Evolutionary conservation across 192 early-diverging fungal genomes (phyloP).

Genomic region (Linnemannia hyalina): DNA sequence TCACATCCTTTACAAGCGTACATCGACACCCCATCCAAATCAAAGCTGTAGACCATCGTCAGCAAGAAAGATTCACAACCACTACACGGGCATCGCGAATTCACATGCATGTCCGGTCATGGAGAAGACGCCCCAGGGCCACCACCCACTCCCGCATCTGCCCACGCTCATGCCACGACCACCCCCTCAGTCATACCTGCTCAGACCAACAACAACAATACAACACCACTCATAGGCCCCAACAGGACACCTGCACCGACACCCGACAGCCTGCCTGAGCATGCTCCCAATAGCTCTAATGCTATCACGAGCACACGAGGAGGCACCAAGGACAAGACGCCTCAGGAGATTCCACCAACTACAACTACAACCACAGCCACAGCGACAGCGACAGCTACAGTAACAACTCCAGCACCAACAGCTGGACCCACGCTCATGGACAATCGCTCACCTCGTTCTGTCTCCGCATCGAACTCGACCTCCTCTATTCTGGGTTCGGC

Average conservation of each 20-base stretch:
- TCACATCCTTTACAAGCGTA: background rate
- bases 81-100: conserved; percentile 8
- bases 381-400: background rate
- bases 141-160: conserved; percentile 13
- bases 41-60: background rate
- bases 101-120: conserved; percentile 40
- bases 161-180: background rate
- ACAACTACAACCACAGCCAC: background rate
- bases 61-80: background rate
- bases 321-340: background rate
- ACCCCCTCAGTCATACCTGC: background rate
- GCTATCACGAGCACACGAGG: background rate
- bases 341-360: background rate
- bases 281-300: background rate
- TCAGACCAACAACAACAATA: background rate
- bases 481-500: background rate
- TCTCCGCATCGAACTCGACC: background rate
- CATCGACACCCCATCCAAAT: background rate
- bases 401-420: background rate
- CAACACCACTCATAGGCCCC: background rate
- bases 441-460: background rate
- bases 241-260: background rate
- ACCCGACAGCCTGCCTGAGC: background rate
- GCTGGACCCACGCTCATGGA: background rate
- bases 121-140: conserved; percentile 32